Evolutionary conservation across 352 stramenopile species (phyloP), one percentile per base, ranked within the genome.

Genomic region (Pythium coloratum): DNA sequence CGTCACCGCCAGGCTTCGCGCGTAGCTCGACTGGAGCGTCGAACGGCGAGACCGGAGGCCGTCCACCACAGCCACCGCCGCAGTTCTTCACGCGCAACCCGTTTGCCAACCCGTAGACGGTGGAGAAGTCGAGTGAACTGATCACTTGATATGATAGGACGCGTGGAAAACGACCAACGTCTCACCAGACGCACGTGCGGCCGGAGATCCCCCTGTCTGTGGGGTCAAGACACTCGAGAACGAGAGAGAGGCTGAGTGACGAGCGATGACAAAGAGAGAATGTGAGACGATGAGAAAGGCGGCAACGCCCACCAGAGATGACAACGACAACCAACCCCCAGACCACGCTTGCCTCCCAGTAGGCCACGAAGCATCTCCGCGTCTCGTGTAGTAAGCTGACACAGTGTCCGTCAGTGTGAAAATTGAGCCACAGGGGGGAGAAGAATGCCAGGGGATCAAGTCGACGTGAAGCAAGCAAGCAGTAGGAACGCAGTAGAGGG

Each of bases 71-170:
- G 28, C 66, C 42, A n/a, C 68, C 56, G 46, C 72, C 56, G 40
- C 72, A 61, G 26, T 78, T 87, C 34, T 81, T 76, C 69, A 84
- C 76, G 56, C 71, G 76, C 0, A 90, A 88, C 46, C 77, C 78
- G 55, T 91, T 89, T 63, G 71, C 89, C 26, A 90, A 88, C 44
- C 74, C 81, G 49, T 89, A 89, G 55, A 26, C 6, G 18, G 6
- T 38, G 8, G 10, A 34, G 16, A n/a, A 8, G 26, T 12, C 24
- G 28, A 33, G 26, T 18, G n/a, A 44, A 42, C 14, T n/a, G 33
- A 47, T 40, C 51, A 42, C 51, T 42, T 55, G 24, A 49, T 16
- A 49, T 18, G 42, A 49, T 9, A 49, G 7, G 57, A 33, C 6
- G 12, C 24, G 30, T 30, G 30, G 13, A 20, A 30, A 59, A 34